These are phyloP conservation scores for Cryoendolithus antarcticus DNA, from an alignment of 2,329 filamentous ascomycete genomes.

Conservation along the genomic window DNA sequence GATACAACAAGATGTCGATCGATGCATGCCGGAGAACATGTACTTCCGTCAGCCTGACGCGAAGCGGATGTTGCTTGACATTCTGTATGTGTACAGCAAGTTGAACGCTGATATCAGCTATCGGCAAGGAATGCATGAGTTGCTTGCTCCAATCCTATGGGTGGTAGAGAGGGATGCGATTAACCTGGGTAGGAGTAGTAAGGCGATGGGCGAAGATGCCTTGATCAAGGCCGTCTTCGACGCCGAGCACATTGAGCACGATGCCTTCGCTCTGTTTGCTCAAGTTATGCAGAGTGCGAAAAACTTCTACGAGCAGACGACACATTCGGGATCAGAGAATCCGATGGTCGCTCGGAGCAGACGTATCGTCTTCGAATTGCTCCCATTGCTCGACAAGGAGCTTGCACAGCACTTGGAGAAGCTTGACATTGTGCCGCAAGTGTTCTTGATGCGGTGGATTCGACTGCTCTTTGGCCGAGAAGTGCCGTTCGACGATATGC, in stretches of 20 bases:
- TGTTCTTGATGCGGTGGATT: slow-evolving; percentile 97
- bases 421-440: slow-evolving; percentile 87
- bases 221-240: slow-evolving; percentile 44
- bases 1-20: slow-evolving; percentile 86
- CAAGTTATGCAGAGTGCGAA: slow-evolving; percentile 80
- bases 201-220: slow-evolving; percentile 19
- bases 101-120: slow-evolving; percentile 79
- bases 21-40: slow-evolving; percentile 76
- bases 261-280: slow-evolving; percentile 76
- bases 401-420: slow-evolving; percentile 66
- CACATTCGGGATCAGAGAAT: slow-evolving; percentile 19
- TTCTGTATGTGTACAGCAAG: slow-evolving; percentile 91
- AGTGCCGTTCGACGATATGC: slow-evolving; percentile 74
- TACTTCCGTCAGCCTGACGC: slow-evolving; percentile 74
- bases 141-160: slow-evolving; percentile 80
- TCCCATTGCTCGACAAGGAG: slow-evolving; percentile 71
- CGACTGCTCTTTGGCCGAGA: slow-evolving; percentile 85
- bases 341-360: slow-evolving; percentile 72
- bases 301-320: slow-evolving; percentile 66
- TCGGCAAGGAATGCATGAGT: slow-evolving; percentile 97
- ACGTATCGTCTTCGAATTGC: slow-evolving; percentile 70
- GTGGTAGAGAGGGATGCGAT: slow-evolving; percentile 74
- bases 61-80: slow-evolving; percentile 72
- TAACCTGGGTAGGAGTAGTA: slow-evolving; percentile 28
- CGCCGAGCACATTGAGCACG: slow-evolving; percentile 67